phyloP scores from a whole-genome alignment of 106 monocot species.

The Phalaenopsis equestris region DNA sequence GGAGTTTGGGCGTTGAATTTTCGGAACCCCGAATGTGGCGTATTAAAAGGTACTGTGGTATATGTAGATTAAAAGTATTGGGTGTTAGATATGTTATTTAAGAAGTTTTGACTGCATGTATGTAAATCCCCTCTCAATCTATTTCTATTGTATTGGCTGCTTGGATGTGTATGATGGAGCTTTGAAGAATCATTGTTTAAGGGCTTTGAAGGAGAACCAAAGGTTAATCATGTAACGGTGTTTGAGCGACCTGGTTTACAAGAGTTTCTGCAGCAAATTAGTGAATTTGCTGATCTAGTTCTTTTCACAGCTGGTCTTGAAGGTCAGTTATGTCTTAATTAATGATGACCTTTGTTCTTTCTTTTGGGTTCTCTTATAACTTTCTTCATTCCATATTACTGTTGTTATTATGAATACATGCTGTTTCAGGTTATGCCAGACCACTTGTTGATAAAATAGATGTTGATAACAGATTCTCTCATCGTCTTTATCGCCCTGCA shows the following conservation, averaged over 20 bases:
- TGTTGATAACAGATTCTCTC: constrained; percentile 30
- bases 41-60: too few relatives aligned
- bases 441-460: constrained; percentile 58
- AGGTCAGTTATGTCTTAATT: constrained; percentile 19
- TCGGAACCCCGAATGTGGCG: too few relatives aligned
- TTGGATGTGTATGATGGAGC: background rate
- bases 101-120: too few relatives aligned
- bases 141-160: background rate
- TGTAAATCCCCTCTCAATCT: background rate
- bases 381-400: background rate
- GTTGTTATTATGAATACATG: background rate
- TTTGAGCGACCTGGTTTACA: constrained; percentile 50
- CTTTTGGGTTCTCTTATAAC: background rate
- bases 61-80: too few relatives aligned
- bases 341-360: background rate
- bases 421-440: constrained; percentile 51
- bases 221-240: constrained; percentile 46
- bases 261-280: constrained; percentile 35
- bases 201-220: constrained; percentile 39
- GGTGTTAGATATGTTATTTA: too few relatives aligned
- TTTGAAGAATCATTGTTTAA: constrained; percentile 8
- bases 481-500: constrained; percentile 50
- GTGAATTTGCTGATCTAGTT: constrained; percentile 44
- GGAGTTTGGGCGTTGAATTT: too few relatives aligned
- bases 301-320: constrained; percentile 61